A percentile compares a stretch with the other conserved stretches of the same genome.
Conservation (phyloP, 169 alveolate genomes). For the Eimeria necatrix region DNA sequence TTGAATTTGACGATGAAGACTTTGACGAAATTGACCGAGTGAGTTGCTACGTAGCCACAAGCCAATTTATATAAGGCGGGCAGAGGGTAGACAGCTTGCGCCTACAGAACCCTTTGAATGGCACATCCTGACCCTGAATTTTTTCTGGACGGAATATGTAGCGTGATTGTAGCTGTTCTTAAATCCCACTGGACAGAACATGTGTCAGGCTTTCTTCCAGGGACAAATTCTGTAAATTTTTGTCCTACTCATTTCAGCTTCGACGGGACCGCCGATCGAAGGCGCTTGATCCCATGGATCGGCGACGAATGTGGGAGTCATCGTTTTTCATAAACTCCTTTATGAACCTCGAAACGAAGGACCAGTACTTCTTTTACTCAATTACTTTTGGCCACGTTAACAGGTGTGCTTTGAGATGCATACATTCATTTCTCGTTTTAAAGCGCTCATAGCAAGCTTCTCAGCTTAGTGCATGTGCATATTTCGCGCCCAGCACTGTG, state of each 20-base stretch:
- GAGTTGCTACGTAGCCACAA: background rate
- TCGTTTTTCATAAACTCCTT: slow-evolving; percentile 77
- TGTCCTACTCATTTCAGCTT: slow-evolving; percentile 26
- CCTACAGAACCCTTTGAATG: too few relatives aligned
- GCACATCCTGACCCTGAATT: too few relatives aligned
- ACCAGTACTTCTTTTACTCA: slow-evolving; percentile 78
- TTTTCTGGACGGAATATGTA: too few relatives aligned
- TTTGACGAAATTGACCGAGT: slow-evolving; percentile 74
- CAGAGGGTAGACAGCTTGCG: too few relatives aligned
- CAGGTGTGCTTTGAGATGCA: slow-evolving; percentile 1
- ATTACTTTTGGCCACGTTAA: slow-evolving; percentile 76
- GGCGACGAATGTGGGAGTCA: slow-evolving; percentile 80
- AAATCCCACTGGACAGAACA: too few relatives aligned
- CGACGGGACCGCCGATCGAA: slow-evolving; percentile 54
- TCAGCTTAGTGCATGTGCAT: too few relatives aligned
- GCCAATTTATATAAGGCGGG: too few relatives aligned
- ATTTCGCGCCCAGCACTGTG: too few relatives aligned
- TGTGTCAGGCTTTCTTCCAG: too few relatives aligned
- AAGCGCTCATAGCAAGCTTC: background rate
- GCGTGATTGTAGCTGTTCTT: too few relatives aligned
- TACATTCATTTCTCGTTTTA: background rate
- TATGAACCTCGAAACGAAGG: slow-evolving; percentile 74
- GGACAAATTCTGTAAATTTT: background rate
- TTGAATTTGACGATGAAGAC: slow-evolving; percentile 80
- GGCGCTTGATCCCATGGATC: slow-evolving; percentile 75